Evolutionary conservation across 2,329 filamentous ascomycete genomes (phyloP).

Genomic region (Pseudopithomyces chartarum): DNA sequence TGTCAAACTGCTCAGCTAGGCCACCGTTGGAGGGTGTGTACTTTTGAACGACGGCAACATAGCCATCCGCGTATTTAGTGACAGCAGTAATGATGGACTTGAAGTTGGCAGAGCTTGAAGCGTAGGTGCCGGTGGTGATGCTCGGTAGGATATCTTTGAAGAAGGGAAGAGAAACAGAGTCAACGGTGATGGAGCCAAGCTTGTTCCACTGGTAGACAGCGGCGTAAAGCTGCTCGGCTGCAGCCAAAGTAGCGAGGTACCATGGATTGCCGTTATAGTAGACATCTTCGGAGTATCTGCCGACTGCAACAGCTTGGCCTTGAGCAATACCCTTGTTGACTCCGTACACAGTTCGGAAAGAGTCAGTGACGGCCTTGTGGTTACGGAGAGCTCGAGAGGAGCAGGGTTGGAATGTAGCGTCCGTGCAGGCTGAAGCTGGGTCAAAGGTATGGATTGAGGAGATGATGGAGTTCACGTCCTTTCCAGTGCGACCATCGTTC

Average conservation of each 20-base stretch:
- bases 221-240: slow-evolving; percentile 47
- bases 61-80: slow-evolving; percentile 45
- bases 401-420: slow-evolving; percentile 78
- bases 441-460: slow-evolving; percentile 67
- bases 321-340: slow-evolving; percentile 68
- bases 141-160: slow-evolving; percentile 41
- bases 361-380: slow-evolving; percentile 75
- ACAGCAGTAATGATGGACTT: slow-evolving; percentile 39
- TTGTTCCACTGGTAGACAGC: slow-evolving; percentile 36
- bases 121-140: slow-evolving; percentile 50
- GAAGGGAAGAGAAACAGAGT: slow-evolving; percentile 39
- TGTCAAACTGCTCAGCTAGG: slow-evolving; percentile 53
- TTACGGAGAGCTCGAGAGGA: slow-evolving; percentile 66
- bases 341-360: slow-evolving; percentile 72
- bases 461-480: slow-evolving; percentile 72
- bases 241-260: slow-evolving; percentile 51
- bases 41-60: slow-evolving; percentile 46
- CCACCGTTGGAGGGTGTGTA: slow-evolving; percentile 46
- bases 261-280: slow-evolving; percentile 51
- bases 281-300: slow-evolving; percentile 51
- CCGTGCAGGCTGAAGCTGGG: slow-evolving; percentile 67
- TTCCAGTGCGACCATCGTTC: slow-evolving; percentile 66
- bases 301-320: slow-evolving; percentile 45
- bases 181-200: slow-evolving; percentile 38
- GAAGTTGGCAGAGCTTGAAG: slow-evolving; percentile 32